These are phyloP conservation scores for Hippophae gyantsensis DNA, from an alignment of 306 rosid species.

Conservation along the genomic window DNA sequence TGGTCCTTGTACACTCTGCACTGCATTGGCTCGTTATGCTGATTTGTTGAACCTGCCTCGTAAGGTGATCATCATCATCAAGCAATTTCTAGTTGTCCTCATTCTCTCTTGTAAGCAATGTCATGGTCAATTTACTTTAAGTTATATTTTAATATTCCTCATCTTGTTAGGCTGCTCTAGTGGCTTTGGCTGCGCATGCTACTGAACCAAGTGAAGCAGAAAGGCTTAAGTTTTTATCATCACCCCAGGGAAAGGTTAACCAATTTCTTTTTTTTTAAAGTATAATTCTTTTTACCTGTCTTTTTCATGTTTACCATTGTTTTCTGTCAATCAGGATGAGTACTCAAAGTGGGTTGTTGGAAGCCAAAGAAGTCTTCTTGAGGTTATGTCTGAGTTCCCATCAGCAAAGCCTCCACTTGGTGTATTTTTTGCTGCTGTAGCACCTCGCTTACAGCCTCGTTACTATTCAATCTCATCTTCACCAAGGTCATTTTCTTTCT, in stretches of 20 bases:
- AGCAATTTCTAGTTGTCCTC: neutral
- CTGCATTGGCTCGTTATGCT: slow-evolving; percentile 62
- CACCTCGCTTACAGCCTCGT: slow-evolving; percentile 93
- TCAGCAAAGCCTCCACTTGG: slow-evolving; percentile 91
- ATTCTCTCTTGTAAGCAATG: neutral
- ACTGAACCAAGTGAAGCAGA: slow-evolving; percentile 83
- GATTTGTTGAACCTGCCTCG: slow-evolving; percentile 86
- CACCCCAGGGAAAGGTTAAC: slow-evolving; percentile 86
- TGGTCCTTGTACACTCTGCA: slow-evolving; percentile 67
- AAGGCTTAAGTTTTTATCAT: slow-evolving; percentile 77
- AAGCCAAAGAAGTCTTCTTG: slow-evolving; percentile 92
- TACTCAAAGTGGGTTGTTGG: slow-evolving; percentile 77
- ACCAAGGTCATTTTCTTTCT: slow-evolving; percentile 40
- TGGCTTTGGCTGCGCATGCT: slow-evolving; percentile 86
- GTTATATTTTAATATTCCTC: slow-evolving; percentile 1
- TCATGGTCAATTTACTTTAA: slow-evolving; percentile 4
- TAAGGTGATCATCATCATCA: slow-evolving; percentile 43
- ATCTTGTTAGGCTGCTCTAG: slow-evolving; percentile 58
- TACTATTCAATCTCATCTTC: slow-evolving; percentile 95
- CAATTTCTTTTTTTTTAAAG: slow-evolving; percentile 4
- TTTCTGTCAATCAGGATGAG: slow-evolving; percentile 62
- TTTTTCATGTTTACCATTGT: slow-evolving; percentile 3
- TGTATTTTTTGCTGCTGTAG: slow-evolving; percentile 83
- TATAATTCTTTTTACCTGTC: slow-evolving; percentile 3
- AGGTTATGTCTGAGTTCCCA: slow-evolving; percentile 82